A percentile compares a stretch with the other conserved stretches of the same genome.
Conservation (phyloP, 345 rosid genomes). For the Gossypium raimondii region DNA sequence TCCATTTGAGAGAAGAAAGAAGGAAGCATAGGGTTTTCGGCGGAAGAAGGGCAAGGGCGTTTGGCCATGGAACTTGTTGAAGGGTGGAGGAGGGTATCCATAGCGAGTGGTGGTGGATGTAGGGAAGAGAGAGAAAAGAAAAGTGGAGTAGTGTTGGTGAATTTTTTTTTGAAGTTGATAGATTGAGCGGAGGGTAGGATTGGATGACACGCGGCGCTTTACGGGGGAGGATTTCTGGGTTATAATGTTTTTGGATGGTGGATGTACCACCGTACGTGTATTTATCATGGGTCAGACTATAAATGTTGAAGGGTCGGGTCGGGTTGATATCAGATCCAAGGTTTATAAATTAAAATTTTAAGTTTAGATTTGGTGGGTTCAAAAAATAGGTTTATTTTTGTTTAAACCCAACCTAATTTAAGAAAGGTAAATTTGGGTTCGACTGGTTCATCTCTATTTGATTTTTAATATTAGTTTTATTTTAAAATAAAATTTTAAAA, state of each 20-base stretch:
- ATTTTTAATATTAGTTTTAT: too few relatives aligned
- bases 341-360: too few relatives aligned
- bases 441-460: fast-evolving
- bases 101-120: constrained; percentile 26
- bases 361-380: too few relatives aligned
- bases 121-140: neutral
- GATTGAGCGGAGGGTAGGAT: neutral
- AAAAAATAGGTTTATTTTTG: too few relatives aligned
- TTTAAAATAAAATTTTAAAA: too few relatives aligned
- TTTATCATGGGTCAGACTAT: neutral
- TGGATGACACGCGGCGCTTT: constrained; percentile 19
- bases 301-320: too few relatives aligned
- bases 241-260: neutral
- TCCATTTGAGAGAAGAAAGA: constrained; percentile 31
- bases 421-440: too few relatives aligned
- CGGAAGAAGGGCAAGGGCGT: constrained; percentile 47
- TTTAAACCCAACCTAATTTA: too few relatives aligned
- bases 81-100: constrained; percentile 44
- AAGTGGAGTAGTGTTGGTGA: neutral
- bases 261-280: neutral
- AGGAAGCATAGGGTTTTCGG: constrained; percentile 24
- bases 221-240: neutral
- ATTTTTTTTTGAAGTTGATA: neutral
- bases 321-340: too few relatives aligned
- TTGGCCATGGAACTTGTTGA: constrained; percentile 47